Percentiles rank a stretch among this genome's conserved stretches.
These are phyloP conservation scores for Cladorrhinum sp. DNA, from an alignment of 2,329 filamentous ascomycete genomes.

Conservation along the genomic window DNA sequence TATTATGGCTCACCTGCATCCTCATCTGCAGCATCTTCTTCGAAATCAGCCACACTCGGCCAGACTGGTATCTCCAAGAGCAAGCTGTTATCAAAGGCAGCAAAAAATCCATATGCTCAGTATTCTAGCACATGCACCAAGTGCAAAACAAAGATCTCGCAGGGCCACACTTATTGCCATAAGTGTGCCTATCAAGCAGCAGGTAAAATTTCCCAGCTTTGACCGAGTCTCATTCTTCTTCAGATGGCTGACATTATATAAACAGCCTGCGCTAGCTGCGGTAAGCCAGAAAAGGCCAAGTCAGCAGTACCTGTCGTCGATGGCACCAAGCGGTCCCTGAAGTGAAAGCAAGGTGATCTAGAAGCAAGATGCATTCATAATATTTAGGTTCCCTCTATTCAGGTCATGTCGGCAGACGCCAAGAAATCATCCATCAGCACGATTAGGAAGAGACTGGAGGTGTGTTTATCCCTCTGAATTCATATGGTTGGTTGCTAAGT, in stretches of 20 bases:
- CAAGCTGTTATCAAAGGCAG: constrained; percentile 61
- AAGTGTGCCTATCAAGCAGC: constrained; percentile 62
- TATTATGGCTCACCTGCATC: constrained; percentile 59
- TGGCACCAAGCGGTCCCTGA: constrained; percentile 61
- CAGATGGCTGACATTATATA: constrained; percentile 14
- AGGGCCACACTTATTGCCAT: constrained; percentile 59
- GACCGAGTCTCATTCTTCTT: neutral
- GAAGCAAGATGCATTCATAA: neutral
- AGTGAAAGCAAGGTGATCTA: constrained; percentile 40
- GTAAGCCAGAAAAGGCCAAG: constrained; percentile 54
- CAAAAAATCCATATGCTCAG: constrained; percentile 64
- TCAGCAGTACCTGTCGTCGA: constrained; percentile 53
- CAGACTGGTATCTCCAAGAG: constrained; percentile 61
- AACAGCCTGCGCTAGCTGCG: constrained; percentile 61
- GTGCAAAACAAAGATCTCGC: constrained; percentile 63
- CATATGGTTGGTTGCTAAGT: neutral
- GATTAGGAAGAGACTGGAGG: neutral
- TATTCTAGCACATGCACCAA: constrained; percentile 58
- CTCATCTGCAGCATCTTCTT: constrained; percentile 39
- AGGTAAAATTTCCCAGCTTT: constrained; percentile 39
- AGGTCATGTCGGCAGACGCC: neutral
- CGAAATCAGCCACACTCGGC: constrained; percentile 53
- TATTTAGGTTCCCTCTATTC: neutral
- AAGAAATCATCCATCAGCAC: neutral
- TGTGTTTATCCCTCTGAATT: neutral